Percentiles rank a stretch among this genome's conserved stretches.
Conservation (phyloP, 495 filamentous ascomycete genomes). For the Lentithecium fluviatile region DNA sequence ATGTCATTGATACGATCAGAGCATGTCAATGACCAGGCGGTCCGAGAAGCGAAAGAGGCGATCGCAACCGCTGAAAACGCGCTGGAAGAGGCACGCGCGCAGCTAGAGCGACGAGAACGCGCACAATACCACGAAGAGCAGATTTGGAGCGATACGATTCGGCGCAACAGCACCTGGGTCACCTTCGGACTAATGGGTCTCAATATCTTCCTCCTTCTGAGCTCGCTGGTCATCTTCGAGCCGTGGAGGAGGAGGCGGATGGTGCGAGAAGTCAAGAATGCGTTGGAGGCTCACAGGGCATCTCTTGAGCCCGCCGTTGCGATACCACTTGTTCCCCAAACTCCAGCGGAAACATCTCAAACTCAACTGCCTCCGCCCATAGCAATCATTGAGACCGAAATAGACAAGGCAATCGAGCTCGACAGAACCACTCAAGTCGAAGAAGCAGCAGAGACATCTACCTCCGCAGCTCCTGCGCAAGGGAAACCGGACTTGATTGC, state of each 20-base stretch:
- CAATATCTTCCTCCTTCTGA: slow-evolving; percentile 84
- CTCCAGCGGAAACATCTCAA: slow-evolving; percentile 23
- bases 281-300: slow-evolving; percentile 67
- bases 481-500: neutral
- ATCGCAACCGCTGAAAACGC: slow-evolving; percentile 72
- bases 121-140: slow-evolving; percentile 97
- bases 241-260: slow-evolving; percentile 83
- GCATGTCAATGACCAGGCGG: slow-evolving; percentile 88
- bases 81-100: slow-evolving; percentile 69
- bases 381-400: neutral
- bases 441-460: neutral
- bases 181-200: slow-evolving; percentile 98
- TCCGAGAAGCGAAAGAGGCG: slow-evolving; percentile 67
- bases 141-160: slow-evolving; percentile 97
- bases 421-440: slow-evolving; percentile 13
- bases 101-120: slow-evolving; percentile 75
- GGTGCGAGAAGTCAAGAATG: slow-evolving; percentile 76
- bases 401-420: slow-evolving; percentile 6
- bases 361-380: slow-evolving; percentile 6
- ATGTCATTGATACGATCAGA: slow-evolving; percentile 88
- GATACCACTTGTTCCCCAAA: neutral
- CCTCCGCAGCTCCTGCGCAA: neutral
- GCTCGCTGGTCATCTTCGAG: slow-evolving; percentile 90
- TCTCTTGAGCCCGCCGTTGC: slow-evolving; percentile 12
- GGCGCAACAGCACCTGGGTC: slow-evolving; percentile 94